Percentiles rank a stretch among this genome's conserved stretches.
phyloP scores from a whole-genome alignment of 2,329 filamentous ascomycete species.

The Cryphonectria japonica region DNA sequence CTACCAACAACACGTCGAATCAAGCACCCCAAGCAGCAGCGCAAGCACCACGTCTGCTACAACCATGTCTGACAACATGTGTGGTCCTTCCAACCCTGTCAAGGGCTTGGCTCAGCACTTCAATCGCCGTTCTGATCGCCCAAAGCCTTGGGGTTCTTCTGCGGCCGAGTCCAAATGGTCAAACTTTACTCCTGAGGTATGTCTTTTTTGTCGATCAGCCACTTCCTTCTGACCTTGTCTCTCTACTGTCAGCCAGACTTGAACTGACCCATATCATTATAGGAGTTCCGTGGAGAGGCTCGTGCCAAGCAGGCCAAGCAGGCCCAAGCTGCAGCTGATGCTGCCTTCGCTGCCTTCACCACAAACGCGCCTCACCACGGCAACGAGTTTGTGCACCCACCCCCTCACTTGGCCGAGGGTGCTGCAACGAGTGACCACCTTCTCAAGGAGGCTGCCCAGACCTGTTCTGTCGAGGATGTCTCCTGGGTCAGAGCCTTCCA shows the following conservation, averaged over 20 bases:
- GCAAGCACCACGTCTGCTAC: slow-evolving; percentile 40
- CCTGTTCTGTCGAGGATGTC: not conserved
- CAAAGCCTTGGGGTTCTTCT: not conserved
- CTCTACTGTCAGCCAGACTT: not conserved
- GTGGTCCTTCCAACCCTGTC: slow-evolving; percentile 75
- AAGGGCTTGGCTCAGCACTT: slow-evolving; percentile 74
- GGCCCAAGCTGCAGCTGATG: slow-evolving; percentile 23
- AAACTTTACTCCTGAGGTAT: not conserved
- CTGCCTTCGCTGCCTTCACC: slow-evolving; percentile 23
- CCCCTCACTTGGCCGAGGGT: not conserved
- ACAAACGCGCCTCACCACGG: slow-evolving; percentile 3
- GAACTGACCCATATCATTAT: slow-evolving; percentile 1
- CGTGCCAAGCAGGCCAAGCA: slow-evolving; percentile 19
- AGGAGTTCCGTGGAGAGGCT: slow-evolving; percentile 33
- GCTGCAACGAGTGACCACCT: not conserved
- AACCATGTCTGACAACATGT: slow-evolving; percentile 53
- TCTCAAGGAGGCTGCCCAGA: not conserved
- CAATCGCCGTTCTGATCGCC: slow-evolving; percentile 68
- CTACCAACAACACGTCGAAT: not conserved
- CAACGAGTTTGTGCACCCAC: not conserved
- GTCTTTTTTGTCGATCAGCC: not conserved
- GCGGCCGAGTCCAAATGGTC: not conserved
- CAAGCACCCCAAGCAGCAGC: slow-evolving; percentile 1
- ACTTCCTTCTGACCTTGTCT: not conserved
- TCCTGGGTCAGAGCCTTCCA: not conserved